Evolutionary conservation across 371 early-diverging fungal genomes (phyloP).

Genomic region (Actinomortierella ambigua): DNA sequence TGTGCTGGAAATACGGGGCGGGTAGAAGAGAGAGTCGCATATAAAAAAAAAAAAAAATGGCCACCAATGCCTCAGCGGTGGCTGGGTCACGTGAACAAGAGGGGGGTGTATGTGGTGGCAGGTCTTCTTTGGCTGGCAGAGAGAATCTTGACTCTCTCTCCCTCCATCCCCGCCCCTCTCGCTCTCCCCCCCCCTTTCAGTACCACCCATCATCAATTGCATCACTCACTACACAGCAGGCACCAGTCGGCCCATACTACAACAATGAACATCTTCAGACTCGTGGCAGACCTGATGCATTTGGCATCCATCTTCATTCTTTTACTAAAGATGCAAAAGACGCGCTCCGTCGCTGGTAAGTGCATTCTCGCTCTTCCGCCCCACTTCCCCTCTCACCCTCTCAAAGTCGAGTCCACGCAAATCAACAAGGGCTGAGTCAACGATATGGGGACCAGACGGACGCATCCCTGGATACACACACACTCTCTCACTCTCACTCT

Average conservation of each 20-base stretch:
- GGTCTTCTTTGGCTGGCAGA: neutral
- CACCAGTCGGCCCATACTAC: neutral
- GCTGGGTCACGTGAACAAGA: no score
- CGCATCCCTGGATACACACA: no score
- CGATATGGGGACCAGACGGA: no score
- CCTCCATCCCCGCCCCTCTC: neutral
- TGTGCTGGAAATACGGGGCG: neutral
- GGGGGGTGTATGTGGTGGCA: neutral
- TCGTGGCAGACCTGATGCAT: constrained; percentile 94
- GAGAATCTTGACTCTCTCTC: neutral
- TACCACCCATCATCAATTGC: constrained; percentile 17
- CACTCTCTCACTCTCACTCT: no score
- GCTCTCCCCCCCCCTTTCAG: neutral
- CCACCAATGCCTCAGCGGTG: no score
- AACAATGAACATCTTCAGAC: constrained; percentile 90
- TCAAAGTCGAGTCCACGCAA: no score
- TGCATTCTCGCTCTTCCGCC: neutral
- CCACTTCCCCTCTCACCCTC: neutral
- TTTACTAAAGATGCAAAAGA: constrained; percentile 84
- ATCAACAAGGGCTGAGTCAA: no score
- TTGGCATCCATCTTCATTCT: constrained; percentile 93
- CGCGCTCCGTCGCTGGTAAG: constrained; percentile 88
- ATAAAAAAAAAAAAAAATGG: neutral
- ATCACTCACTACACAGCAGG: neutral
- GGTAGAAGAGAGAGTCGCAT: neutral